Conservation (phyloP, 2,329 filamentous ascomycete genomes). For the Diaporthe ampelina region DNA sequence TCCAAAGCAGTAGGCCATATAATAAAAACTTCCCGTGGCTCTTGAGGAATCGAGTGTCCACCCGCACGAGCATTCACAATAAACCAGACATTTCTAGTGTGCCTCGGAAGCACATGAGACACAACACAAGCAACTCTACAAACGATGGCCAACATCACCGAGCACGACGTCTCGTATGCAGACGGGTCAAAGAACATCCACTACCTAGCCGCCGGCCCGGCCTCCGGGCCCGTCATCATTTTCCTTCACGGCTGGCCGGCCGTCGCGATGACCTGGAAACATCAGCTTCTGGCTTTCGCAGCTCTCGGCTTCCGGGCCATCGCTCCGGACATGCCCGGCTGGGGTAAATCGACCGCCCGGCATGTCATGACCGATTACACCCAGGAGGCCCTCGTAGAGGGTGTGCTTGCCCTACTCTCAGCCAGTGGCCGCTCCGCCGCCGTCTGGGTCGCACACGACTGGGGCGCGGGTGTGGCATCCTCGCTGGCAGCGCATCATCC, state of each 20-base stretch:
- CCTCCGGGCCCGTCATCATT: conserved; percentile 21
- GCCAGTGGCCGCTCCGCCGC: conserved; percentile 13
- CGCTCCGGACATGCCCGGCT: conserved; percentile 35
- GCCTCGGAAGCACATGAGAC: no score
- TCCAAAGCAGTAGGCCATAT: neutral
- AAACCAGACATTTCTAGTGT: neutral
- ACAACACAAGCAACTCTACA: neutral
- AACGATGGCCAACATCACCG: conserved; percentile 14
- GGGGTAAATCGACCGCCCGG: conserved; percentile 10
- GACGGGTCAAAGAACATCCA: conserved; percentile 22
- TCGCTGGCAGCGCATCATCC: conserved; percentile 24
- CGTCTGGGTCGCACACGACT: conserved; percentile 33
- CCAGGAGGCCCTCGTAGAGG: conserved; percentile 22
- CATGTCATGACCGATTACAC: conserved; percentile 15
- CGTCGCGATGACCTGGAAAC: conserved; percentile 29
- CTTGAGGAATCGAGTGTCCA: neutral
- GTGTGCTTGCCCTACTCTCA: conserved; percentile 32
- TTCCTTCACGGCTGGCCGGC: conserved; percentile 34
- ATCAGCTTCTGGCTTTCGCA: conserved; percentile 21
- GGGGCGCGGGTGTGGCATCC: conserved; percentile 23
- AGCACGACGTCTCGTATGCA: conserved; percentile 23
- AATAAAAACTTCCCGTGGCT: neutral
- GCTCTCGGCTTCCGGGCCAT: conserved; percentile 23
- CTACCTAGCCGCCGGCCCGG: conserved; percentile 19
- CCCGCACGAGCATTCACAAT: neutral